phyloP scores from a whole-genome alignment of 2,329 filamentous ascomycete species.

The Talaromyces sp. region DNA sequence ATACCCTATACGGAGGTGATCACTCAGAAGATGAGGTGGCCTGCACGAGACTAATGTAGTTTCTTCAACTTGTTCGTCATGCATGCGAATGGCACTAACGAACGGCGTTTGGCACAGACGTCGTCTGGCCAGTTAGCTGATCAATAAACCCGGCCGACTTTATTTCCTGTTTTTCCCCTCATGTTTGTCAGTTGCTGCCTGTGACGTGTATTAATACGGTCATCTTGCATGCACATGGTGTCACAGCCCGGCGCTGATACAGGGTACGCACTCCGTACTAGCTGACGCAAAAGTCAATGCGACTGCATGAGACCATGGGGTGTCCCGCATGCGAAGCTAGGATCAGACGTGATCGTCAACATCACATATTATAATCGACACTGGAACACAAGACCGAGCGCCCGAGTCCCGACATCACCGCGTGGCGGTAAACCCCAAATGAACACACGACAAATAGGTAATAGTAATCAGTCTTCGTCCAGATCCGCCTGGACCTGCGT shows the following conservation, averaged over 20 bases:
- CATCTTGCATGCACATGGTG: neutral
- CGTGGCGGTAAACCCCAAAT: neutral
- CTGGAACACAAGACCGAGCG: neutral
- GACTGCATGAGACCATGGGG: neutral
- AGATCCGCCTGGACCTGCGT: conserved; percentile 54
- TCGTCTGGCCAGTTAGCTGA: neutral
- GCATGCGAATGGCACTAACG: neutral
- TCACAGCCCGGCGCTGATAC: neutral
- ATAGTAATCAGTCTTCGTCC: conserved; percentile 27
- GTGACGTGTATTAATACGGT: neutral
- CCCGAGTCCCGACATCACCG: neutral
- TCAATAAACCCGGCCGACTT: neutral
- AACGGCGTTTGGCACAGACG: neutral
- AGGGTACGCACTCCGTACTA: neutral
- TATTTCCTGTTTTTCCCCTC: neutral
- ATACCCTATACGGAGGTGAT: neutral
- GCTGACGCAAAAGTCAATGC: neutral
- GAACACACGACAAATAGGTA: neutral
- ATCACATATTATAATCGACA: neutral
- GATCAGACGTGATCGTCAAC: neutral
- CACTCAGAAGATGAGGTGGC: neutral
- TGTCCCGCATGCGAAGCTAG: neutral
- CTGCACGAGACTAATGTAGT: neutral
- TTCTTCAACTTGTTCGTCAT: neutral
- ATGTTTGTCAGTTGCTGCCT: neutral